phyloP scores from a whole-genome alignment of 495 filamentous ascomycete genomes.

The Hypoxylon cercidicola region DNA sequence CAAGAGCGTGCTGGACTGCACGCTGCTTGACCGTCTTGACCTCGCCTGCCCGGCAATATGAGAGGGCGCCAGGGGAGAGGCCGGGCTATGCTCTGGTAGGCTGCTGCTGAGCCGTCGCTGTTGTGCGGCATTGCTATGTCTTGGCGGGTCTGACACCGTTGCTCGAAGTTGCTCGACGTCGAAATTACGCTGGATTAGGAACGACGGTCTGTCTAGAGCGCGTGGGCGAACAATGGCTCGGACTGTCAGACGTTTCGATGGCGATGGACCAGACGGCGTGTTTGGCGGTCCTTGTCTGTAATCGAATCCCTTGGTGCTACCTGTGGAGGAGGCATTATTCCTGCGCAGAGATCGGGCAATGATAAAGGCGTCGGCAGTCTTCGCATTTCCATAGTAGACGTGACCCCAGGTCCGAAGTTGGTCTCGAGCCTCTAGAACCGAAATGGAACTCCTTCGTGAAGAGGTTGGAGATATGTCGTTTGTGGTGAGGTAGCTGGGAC shows the following conservation, averaged over 20 bases:
- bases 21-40: slow-evolving; percentile 27
- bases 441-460: neutral
- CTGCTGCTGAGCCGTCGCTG: neutral
- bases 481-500: slow-evolving; percentile 8
- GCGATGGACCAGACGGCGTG: neutral
- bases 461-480: slow-evolving; percentile 1
- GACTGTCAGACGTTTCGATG: slow-evolving; percentile 50
- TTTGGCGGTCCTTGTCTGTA: neutral
- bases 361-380: slow-evolving; percentile 53
- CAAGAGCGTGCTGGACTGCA: slow-evolving; percentile 26
- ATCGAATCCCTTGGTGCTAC: slow-evolving; percentile 21
- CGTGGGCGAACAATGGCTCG: slow-evolving; percentile 58
- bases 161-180: slow-evolving; percentile 57
- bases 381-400: slow-evolving; percentile 47
- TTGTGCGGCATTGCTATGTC: neutral
- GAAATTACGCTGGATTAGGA: slow-evolving; percentile 59
- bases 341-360: slow-evolving; percentile 51
- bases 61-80: neutral
- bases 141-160: slow-evolving; percentile 45
- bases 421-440: slow-evolving; percentile 23
- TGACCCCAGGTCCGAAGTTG: slow-evolving; percentile 49
- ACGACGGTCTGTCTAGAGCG: slow-evolving; percentile 52
- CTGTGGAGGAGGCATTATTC: slow-evolving; percentile 33
- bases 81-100: slow-evolving; percentile 8
- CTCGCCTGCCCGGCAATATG: slow-evolving; percentile 13